Evolutionary conservation across 176 grass and related monocot genomes (phyloP), one percentile per base, ranked within the genome.

Genomic region (Chrysopogon serrulatus): DNA sequence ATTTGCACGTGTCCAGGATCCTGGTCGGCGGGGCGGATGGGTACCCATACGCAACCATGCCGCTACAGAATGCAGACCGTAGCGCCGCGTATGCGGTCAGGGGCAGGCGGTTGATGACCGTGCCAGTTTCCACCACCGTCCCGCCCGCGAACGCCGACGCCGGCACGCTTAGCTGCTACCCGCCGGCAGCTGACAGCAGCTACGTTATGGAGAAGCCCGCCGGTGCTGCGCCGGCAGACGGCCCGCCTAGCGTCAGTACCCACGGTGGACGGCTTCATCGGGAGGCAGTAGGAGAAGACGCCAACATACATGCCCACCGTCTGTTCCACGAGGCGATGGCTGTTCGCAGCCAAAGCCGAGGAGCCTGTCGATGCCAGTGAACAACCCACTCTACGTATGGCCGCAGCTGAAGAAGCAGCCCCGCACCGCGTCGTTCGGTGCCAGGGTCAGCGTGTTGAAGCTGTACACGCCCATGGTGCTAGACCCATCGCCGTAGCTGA

Each of bases 261-360:
- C 13, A 70, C 60, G 17, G 82, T 79, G 62, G 56, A 88, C 47
- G 63, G 59, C 34, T 80, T 86, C 28, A 90, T 67, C 11, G 95
- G 95, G 47, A 98, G 86, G 88, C 95, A 95, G 84, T 98, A 98
- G 3, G 92, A 79, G 82, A 98, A 98, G 59, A 86, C 84, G 0
- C 95, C 84, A 6, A 86, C 88, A 54, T 95, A 98, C 13, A 62
- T 43, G 17, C 6, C 13, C 12, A 65, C 40, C 23, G 95, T 74
- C 89, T 98, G 95, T 6, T 86, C n/a, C n/a, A n/a, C n/a, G n/a
- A n/a, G n/a, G n/a, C n/a, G n/a, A n/a, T n/a, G n/a, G n/a, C n/a
- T n/a, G n/a, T n/a, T n/a, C n/a, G n/a, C n/a, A n/a, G n/a, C n/a
- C n/a, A n/a, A n/a, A n/a, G n/a, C n/a, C n/a, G n/a, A n/a, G n/a